Evolutionary conservation across 305 asterid genomes (phyloP).

Genomic region (Rubia peregrina): DNA sequence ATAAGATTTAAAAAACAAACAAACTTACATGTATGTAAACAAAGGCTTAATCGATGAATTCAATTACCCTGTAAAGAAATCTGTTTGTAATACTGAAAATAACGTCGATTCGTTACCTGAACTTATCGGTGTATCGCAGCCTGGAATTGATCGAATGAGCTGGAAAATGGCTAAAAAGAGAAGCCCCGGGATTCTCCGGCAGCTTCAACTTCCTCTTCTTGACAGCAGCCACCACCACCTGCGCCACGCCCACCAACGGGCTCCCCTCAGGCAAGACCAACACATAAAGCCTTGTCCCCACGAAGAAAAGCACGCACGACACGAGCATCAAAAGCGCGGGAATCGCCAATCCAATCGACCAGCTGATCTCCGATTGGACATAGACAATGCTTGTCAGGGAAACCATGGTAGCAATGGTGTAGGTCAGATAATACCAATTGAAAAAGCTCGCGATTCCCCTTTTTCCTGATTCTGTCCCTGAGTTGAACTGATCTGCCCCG

Average conservation of each 20-base stretch:
- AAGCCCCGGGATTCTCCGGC: conserved; percentile 8
- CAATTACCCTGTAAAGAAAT: too few relatives aligned
- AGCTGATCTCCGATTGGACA: conserved; percentile 57
- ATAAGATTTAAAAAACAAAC: too few relatives aligned
- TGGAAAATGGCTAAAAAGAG: conserved; percentile 1
- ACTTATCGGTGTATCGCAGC: conserved; percentile 40
- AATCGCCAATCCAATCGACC: conserved; percentile 53
- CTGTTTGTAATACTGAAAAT: background rate
- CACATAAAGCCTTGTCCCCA: conserved; percentile 44
- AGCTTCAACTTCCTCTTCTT: conserved; percentile 40
- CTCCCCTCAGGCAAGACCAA: conserved; percentile 63
- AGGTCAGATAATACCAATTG: conserved; percentile 78
- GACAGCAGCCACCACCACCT: conserved; percentile 38
- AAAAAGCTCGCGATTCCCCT: conserved; percentile 64
- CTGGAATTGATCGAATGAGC: conserved; percentile 22
- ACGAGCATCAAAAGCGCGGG: conserved; percentile 52
- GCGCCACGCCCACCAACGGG: conserved; percentile 45
- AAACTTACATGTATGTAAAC: too few relatives aligned
- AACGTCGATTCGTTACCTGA: conserved; percentile 29
- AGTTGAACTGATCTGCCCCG: conserved; percentile 78
- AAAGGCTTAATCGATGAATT: too few relatives aligned
- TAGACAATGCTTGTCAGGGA: conserved; percentile 56
- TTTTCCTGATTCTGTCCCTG: conserved; percentile 40
- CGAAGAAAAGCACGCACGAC: conserved; percentile 40
- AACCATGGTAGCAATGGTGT: conserved; percentile 43